Evolutionary conservation across 225 moss, liverwort and hornwort genomes (phyloP).

Genomic region (Pseudoscleropodium purum): DNA sequence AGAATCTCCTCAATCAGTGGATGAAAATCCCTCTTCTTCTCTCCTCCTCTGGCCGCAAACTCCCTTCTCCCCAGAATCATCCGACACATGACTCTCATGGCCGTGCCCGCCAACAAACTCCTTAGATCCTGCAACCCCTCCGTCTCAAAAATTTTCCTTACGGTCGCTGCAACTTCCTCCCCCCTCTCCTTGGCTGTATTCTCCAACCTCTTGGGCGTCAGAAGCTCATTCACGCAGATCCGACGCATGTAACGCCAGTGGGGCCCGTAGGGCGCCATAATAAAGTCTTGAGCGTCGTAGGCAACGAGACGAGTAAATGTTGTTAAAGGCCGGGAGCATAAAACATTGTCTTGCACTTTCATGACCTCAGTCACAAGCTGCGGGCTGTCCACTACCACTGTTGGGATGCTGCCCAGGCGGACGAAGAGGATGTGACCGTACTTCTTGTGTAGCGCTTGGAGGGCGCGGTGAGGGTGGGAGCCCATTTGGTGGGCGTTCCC

Average conservation of each 20-base stretch:
- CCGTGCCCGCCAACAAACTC: not conserved
- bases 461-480: constrained; percentile 10
- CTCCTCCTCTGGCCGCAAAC: not conserved
- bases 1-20: constrained; percentile 13
- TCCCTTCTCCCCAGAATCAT: constrained; percentile 30
- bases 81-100: constrained; percentile 30
- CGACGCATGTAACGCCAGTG: constrained; percentile 42
- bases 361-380: constrained; percentile 20
- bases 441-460: constrained; percentile 21
- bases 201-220: constrained; percentile 32
- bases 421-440: constrained; percentile 34
- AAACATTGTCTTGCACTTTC: constrained; percentile 33
- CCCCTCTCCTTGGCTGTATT: constrained; percentile 1
- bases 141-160: not conserved
- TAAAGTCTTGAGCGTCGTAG: constrained; percentile 28
- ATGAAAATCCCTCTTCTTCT: constrained; percentile 3
- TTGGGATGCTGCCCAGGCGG: constrained; percentile 12
- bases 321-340: constrained; percentile 27
- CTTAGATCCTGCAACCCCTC: not conserved
- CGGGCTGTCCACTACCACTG: constrained; percentile 21
- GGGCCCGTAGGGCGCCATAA: constrained; percentile 36
- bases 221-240: constrained; percentile 34
- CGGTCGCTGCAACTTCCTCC: constrained; percentile 6
- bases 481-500: constrained; percentile 27
- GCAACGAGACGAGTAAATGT: constrained; percentile 17